A percentile compares a stretch with the other conserved stretches of the same genome.
These are phyloP conservation scores for Ajuga chamaepitys DNA, from an alignment of 257 asterid species.

Conservation along the genomic window DNA sequence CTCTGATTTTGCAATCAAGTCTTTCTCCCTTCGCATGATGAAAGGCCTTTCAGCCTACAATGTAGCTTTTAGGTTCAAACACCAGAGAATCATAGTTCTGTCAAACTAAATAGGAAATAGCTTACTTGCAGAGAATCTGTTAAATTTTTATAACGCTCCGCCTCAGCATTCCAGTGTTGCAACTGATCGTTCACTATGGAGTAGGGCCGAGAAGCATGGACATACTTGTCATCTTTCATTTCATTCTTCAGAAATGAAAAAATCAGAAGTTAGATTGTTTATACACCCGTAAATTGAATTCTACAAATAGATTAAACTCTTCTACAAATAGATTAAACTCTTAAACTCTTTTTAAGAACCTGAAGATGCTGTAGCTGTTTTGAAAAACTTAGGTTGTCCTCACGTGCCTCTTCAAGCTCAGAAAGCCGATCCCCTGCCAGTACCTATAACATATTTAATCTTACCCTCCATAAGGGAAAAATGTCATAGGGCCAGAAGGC, in stretches of 20 bases:
- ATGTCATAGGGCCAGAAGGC: constrained; percentile 13
- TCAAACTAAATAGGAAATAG: constrained; percentile 15
- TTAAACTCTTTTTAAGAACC: constrained; percentile 34
- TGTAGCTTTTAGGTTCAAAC: constrained; percentile 24
- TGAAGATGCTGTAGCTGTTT: constrained; percentile 92
- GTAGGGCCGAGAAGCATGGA: constrained; percentile 72
- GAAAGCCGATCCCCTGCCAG: constrained; percentile 82
- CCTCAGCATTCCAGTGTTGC: constrained; percentile 84
- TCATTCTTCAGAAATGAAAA: constrained; percentile 47
- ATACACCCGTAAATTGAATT: constrained; percentile 7
- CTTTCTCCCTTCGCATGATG: constrained; percentile 75
- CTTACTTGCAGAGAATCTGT: constrained; percentile 81
- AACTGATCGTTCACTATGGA: constrained; percentile 76
- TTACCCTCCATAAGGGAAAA: constrained; percentile 7
- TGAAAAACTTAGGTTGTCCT: constrained; percentile 63
- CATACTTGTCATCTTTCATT: constrained; percentile 66
- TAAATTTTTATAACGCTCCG: constrained; percentile 60
- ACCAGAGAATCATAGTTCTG: constrained; percentile 5
- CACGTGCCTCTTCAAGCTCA: constrained; percentile 83
- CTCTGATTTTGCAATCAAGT: constrained; percentile 53
- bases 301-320: background rate
- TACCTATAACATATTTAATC: constrained; percentile 43
- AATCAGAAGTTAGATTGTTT: background rate
- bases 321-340: too few relatives aligned
- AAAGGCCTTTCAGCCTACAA: constrained; percentile 84